phyloP scores from a whole-genome alignment of 208 protist species.

The Leishmania arabica region DNA sequence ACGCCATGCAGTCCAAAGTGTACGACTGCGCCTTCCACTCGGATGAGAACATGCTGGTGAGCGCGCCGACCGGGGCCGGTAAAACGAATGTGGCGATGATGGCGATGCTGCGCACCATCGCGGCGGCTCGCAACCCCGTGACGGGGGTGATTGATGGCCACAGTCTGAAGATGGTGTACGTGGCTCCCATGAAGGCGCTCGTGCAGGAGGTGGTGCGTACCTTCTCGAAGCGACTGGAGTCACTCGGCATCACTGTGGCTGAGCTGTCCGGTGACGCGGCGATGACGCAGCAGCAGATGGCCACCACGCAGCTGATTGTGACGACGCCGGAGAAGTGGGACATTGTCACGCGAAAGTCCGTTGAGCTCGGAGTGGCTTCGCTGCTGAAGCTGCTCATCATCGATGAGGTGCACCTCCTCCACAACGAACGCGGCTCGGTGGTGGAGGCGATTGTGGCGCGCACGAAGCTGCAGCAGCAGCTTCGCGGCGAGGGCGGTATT shows the following conservation, averaged over 20 bases:
- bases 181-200: slow-evolving; percentile 99
- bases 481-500: slow-evolving; percentile 82
- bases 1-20: slow-evolving; percentile 97
- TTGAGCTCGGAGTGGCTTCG: slow-evolving; percentile 91
- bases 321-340: slow-evolving; percentile 99
- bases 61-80: slow-evolving; percentile 98
- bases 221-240: slow-evolving; percentile 93
- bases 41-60: slow-evolving; percentile 98
- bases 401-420: slow-evolving; percentile 99
- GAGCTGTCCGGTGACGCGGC: slow-evolving; percentile 99
- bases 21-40: slow-evolving; percentile 93
- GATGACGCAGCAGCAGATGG: slow-evolving; percentile 97
- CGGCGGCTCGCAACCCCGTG: slow-evolving; percentile 29
- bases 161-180: slow-evolving; percentile 99
- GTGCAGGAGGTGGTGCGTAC: slow-evolving; percentile 99
- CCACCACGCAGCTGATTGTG: slow-evolving; percentile 98
- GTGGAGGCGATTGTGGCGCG: slow-evolving; percentile 99
- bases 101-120: slow-evolving; percentile 94
- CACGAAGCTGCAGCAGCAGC: slow-evolving; percentile 89
- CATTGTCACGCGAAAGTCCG: slow-evolving; percentile 98
- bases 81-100: slow-evolving; percentile 99
- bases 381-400: slow-evolving; percentile 95
- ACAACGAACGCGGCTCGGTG: slow-evolving; percentile 99
- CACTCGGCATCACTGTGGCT: slow-evolving; percentile 94
- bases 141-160: slow-evolving; percentile 23